Conservation (phyloP, 2,329 filamentous ascomycete species). For the Polychaeton citri region DNA sequence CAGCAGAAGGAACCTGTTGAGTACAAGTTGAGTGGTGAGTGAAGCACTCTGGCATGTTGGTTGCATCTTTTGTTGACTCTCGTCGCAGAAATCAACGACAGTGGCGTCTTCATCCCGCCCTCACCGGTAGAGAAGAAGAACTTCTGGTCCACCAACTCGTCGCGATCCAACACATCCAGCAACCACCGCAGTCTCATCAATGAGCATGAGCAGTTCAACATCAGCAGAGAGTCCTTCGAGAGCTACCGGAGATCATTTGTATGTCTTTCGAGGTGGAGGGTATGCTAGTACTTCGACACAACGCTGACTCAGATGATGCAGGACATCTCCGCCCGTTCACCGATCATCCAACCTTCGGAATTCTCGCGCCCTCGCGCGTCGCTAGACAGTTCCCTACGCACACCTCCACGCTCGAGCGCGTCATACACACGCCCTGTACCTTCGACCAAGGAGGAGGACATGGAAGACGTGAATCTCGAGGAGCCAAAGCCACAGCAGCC, state of each 20-base stretch:
- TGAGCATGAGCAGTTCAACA: conserved; percentile 86
- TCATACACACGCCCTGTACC: conserved; percentile 19
- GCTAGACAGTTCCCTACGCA: conserved; percentile 50
- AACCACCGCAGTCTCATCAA: conserved; percentile 53
- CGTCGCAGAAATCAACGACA: conserved; percentile 88
- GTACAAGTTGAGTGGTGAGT: conserved; percentile 40
- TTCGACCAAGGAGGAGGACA: conserved; percentile 49
- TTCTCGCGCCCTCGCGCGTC: conserved; percentile 55
- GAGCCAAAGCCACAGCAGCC: conserved; percentile 46
- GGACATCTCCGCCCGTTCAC: conserved; percentile 85
- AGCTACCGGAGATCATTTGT: conserved; percentile 94
- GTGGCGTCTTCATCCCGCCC: conserved; percentile 90
- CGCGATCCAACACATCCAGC: conserved; percentile 38
- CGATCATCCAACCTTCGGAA: conserved; percentile 48
- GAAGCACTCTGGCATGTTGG: no score
- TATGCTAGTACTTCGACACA: conserved; percentile 1
- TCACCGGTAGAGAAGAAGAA: conserved; percentile 75
- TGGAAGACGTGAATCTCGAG: conserved; percentile 86
- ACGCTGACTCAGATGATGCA: conserved; percentile 25
- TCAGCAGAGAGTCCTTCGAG: conserved; percentile 92
- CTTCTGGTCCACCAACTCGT: conserved; percentile 52
- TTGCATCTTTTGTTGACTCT: no score
- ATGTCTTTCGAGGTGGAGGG: conserved; percentile 31
- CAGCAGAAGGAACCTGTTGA: conserved; percentile 28
- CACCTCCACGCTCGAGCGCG: conserved; percentile 27